These are phyloP conservation scores for Microdochium paspali DNA, from an alignment of 2,329 filamentous ascomycete genomes.

Conservation along the genomic window DNA sequence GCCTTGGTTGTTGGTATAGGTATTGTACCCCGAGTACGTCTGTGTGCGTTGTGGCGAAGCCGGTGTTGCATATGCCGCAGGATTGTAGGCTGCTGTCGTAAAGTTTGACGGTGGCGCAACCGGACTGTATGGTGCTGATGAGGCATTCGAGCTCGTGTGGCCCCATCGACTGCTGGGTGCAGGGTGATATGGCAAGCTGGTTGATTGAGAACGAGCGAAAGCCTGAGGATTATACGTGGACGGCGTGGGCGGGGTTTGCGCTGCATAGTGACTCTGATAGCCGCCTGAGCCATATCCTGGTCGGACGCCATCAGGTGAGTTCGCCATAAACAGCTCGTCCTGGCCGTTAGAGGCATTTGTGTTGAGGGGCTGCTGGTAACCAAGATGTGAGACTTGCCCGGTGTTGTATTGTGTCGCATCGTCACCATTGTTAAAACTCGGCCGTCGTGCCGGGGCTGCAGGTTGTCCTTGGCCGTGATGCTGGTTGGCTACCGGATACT, in stretches of 20 bases:
- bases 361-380: constrained; percentile 17
- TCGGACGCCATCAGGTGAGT: constrained; percentile 26
- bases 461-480: constrained; percentile 18
- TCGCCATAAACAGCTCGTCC: constrained; percentile 58
- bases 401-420: constrained; percentile 47
- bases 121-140: constrained; percentile 22
- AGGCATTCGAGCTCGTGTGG: constrained; percentile 3
- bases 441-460: constrained; percentile 35
- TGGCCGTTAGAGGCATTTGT: constrained; percentile 24
- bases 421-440: constrained; percentile 71
- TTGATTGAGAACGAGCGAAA: constrained; percentile 47
- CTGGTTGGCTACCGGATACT: constrained; percentile 44
- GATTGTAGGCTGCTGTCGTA: constrained; percentile 47
- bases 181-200: constrained; percentile 39
- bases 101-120: constrained; percentile 28
- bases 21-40: constrained; percentile 38
- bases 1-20: constrained; percentile 32
- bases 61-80: constrained; percentile 44
- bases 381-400: constrained; percentile 14
- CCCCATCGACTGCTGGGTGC: constrained; percentile 15
- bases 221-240: constrained; percentile 63
- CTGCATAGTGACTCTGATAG: constrained; percentile 42
- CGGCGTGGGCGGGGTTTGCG: constrained; percentile 33
- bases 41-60: constrained; percentile 37
- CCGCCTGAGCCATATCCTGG: constrained; percentile 33